Evolutionary conservation across 345 rosid species (phyloP).

Genomic region (Eucalyptus brandiana): DNA sequence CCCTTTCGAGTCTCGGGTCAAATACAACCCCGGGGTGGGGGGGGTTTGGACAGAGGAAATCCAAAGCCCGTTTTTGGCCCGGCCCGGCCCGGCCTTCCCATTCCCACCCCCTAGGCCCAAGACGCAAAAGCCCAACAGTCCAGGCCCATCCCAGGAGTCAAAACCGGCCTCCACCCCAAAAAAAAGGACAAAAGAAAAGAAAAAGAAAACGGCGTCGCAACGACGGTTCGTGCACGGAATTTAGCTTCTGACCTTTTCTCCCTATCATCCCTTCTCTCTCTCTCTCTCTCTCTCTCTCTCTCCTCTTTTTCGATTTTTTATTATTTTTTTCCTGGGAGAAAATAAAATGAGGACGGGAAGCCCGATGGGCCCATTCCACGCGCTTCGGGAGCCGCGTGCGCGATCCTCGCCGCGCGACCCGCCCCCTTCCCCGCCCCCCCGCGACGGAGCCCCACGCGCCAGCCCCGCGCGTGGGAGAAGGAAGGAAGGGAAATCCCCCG

Average conservation of each 20-base stretch:
- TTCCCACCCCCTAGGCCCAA: neutral
- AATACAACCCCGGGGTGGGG: neutral
- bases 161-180: neutral
- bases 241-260: neutral
- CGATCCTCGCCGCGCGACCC: neutral
- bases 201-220: neutral
- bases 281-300: neutral
- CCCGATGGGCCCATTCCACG: neutral
- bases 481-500: neutral
- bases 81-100: neutral
- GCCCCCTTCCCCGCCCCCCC: neutral
- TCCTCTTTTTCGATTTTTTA: neutral
- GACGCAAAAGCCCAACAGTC: neutral
- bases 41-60: neutral
- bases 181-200: accelerated
- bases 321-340: neutral
- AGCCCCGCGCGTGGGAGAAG: neutral
- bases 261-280: neutral
- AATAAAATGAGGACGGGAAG: neutral
- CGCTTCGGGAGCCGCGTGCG: neutral
- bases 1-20: neutral
- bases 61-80: neutral
- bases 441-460: neutral
- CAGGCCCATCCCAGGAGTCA: neutral
- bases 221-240: neutral